A percentile compares a stretch with the other conserved stretches of the same genome.
Conservation (phyloP, 768 basidiomycete species). For the Kwoniella pini region DNA sequence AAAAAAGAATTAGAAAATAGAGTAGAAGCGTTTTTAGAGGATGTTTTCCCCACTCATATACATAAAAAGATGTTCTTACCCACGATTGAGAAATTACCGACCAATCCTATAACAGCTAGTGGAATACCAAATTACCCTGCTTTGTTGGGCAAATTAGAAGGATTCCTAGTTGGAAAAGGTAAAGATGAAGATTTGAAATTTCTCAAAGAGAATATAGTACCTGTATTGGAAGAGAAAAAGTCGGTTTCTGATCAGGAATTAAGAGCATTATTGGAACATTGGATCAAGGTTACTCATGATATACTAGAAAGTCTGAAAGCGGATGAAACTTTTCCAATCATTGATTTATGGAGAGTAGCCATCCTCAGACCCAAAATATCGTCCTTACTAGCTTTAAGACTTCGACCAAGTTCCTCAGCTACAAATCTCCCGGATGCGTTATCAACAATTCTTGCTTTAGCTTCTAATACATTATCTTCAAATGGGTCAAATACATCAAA, state of each 20-base stretch:
- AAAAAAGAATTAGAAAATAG: constrained; percentile 34
- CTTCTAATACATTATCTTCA: constrained; percentile 17
- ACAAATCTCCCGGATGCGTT: constrained; percentile 22
- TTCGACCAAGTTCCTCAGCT: constrained; percentile 12
- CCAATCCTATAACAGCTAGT: constrained; percentile 27
- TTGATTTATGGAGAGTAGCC: constrained; percentile 44
- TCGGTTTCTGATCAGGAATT: constrained; percentile 11
- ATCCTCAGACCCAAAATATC: constrained; percentile 28
- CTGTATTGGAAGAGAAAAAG: constrained; percentile 31
- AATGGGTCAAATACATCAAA: constrained; percentile 29
- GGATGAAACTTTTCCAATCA: constrained; percentile 42
- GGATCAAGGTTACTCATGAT: constrained; percentile 17
- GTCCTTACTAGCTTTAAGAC: constrained; percentile 20
- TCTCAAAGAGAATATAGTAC: constrained; percentile 27
- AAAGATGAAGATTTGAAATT: constrained; percentile 10
- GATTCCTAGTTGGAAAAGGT: constrained; percentile 21
- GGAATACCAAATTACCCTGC: constrained; percentile 35
- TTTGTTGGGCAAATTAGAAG: constrained; percentile 36
- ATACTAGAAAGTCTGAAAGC: constrained; percentile 31
- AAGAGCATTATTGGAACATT: constrained; percentile 9
- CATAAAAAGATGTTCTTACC: constrained; percentile 43
- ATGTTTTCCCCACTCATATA: constrained; percentile 37
- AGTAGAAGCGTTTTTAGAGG: constrained; percentile 41
- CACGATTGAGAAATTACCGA: constrained; percentile 28
- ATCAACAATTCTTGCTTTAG: constrained; percentile 28